Evolutionary conservation across 1,284 basidiomycete species (phyloP), one percentile per base, ranked within the genome.

Genomic region (Afroboletus lepidellus): DNA sequence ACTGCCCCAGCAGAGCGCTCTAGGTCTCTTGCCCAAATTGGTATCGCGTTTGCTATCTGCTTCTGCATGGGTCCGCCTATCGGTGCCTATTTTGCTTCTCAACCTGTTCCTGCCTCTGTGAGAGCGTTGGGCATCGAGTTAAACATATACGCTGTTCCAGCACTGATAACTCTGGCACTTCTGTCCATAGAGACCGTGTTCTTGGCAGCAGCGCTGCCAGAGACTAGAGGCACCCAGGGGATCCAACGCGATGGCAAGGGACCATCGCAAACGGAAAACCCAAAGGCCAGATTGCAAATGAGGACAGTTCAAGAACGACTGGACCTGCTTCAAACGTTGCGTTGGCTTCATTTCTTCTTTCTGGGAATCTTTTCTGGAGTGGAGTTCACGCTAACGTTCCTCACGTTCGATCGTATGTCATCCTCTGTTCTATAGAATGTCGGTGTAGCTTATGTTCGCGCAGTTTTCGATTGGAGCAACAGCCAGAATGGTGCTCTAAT

Each of bases 1-100:
- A 89, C 92, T 0, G 81, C 86, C 1, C 79, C 88, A 4, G 78
- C 79, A 15, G 87, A 85, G 43, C 84, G 93, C 23, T 87, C 90
- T 5, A 88, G 83, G 65, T 85, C 90, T 8, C 81, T 97, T n/a
- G 90, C 94, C 1, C 81, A 94, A 56, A 88, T 97, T 43, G 94
- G 94, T 16, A 91, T 96, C 48, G 94, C 94, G 1, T 97, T 97
- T 64, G 90, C 92, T 8, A 85, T 96, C 46, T 94, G 92, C 67
- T 96, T 96, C 73, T 83, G 88, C 72, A 85, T 90, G 45, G 90
- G 90, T 18, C 89, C 87, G 51, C 89, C 90, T 29, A 88, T 91
- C 55, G 88, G 88, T 39, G 90, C 87, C 8, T 90, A 90, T 67
- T 90, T 91, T 69, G 88, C 88, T 12, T 82, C 87, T 37, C 74